A percentile compares a stretch with the other conserved stretches of the same genome.
Evolutionary conservation across 768 basidiomycete genomes (phyloP).

Genomic region (Trametopsis cervina): DNA sequence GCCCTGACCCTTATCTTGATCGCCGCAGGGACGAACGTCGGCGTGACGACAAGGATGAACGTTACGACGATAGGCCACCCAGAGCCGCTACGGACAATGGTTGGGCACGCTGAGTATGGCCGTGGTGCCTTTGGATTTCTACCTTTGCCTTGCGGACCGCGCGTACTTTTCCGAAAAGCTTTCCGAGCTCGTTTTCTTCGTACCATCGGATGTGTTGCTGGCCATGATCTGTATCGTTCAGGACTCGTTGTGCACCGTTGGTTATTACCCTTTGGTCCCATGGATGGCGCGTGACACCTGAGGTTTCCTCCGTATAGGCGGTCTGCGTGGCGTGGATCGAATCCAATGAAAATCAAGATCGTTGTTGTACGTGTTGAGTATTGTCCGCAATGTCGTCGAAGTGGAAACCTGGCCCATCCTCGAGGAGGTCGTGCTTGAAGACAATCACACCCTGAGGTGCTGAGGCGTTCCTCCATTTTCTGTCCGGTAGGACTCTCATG

Average conservation of each 20-base stretch:
- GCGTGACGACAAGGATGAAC: constrained; percentile 81
- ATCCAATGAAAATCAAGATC: neutral
- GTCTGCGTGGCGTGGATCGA: neutral
- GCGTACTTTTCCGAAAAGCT: constrained; percentile 14
- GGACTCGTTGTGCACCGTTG: constrained; percentile 20
- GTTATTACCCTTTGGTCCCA: constrained; percentile 18
- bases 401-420: no score
- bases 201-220: constrained; percentile 18
- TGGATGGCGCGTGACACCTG: constrained; percentile 12
- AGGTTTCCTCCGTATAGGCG: constrained; percentile 9
- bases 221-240: constrained; percentile 15
- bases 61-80: constrained; percentile 67
- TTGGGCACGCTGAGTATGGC: constrained; percentile 23
- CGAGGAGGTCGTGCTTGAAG: no score
- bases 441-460: no score
- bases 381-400: no score
- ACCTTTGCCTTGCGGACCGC: constrained; percentile 17
- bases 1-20: constrained; percentile 82
- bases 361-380: neutral
- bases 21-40: constrained; percentile 81
- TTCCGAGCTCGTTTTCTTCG: constrained; percentile 21
- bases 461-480: no score
- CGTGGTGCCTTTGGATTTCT: constrained; percentile 13
- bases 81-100: constrained; percentile 68
- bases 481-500: no score